Conservation (phyloP, 2,329 filamentous ascomycete species). For the Exophiala phaeomuriformis region DNA sequence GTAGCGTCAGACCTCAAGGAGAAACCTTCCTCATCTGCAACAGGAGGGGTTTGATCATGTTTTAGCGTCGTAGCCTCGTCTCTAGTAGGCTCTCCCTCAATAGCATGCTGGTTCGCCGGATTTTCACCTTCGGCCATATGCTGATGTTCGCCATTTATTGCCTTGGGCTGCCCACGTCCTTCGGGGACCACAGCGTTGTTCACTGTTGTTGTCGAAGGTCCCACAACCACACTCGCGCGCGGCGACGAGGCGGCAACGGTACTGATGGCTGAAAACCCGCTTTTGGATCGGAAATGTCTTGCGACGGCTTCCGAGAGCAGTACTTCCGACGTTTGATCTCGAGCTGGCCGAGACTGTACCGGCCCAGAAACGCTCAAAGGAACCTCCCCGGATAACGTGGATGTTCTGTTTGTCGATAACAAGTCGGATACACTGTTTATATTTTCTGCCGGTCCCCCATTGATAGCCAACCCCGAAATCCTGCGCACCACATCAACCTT, state of each 20-base stretch:
- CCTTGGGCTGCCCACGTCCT: neutral
- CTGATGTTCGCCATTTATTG: neutral
- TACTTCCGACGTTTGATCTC: conserved; percentile 2
- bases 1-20: neutral
- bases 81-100: neutral
- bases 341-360: neutral
- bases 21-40: neutral
- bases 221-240: conserved; percentile 13
- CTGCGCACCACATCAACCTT: conserved; percentile 12
- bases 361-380: neutral
- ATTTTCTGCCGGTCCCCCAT: neutral
- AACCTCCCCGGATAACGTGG: neutral
- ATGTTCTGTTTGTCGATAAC: neutral
- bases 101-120: neutral
- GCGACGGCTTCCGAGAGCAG: neutral
- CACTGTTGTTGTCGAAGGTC: neutral
- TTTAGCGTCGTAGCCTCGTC: neutral
- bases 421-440: neutral
- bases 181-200: neutral
- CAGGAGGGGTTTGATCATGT: neutral
- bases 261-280: conserved; percentile 22
- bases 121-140: neutral
- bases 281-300: conserved; percentile 1
- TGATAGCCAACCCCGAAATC: conserved; percentile 1
- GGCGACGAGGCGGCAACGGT: conserved; percentile 20